Evolutionary conservation across 2,329 filamentous ascomycete genomes (phyloP).

Genomic region (Parastagonospora nodorum): DNA sequence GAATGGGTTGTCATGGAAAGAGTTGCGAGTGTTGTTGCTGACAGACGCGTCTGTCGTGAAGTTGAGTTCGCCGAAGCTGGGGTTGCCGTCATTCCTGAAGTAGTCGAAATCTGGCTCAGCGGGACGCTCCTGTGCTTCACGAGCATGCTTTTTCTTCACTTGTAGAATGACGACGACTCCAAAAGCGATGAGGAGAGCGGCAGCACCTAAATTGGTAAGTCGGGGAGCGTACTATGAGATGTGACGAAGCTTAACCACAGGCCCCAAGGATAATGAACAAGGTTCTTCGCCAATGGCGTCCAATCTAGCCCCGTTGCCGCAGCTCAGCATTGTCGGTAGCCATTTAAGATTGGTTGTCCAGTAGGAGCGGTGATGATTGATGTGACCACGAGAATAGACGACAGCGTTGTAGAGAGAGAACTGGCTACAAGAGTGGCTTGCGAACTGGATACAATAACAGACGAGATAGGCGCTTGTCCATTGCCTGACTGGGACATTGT

Average conservation of each 20-base stretch:
- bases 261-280: constrained; percentile 15
- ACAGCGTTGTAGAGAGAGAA: background rate
- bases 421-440: background rate
- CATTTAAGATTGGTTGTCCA: background rate
- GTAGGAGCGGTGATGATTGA: background rate
- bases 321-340: background rate
- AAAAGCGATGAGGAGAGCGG: constrained; percentile 11
- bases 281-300: constrained; percentile 7
- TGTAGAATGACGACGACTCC: constrained; percentile 6
- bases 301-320: constrained; percentile 3
- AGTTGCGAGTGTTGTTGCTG: background rate
- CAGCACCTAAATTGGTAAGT: constrained; percentile 1
- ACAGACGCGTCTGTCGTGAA: background rate
- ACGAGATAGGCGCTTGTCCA: no score
- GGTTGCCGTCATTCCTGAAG: background rate
- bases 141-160: constrained; percentile 2
- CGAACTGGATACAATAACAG: background rate
- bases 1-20: background rate
- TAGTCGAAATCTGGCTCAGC: background rate
- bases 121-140: no score
- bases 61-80: background rate
- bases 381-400: background rate
- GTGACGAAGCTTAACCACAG: constrained; percentile 4
- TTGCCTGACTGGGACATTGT: background rate
- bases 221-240: background rate